phyloP scores from a whole-genome alignment of 129 eudicot genomes.

The Glebionis coronaria region DNA sequence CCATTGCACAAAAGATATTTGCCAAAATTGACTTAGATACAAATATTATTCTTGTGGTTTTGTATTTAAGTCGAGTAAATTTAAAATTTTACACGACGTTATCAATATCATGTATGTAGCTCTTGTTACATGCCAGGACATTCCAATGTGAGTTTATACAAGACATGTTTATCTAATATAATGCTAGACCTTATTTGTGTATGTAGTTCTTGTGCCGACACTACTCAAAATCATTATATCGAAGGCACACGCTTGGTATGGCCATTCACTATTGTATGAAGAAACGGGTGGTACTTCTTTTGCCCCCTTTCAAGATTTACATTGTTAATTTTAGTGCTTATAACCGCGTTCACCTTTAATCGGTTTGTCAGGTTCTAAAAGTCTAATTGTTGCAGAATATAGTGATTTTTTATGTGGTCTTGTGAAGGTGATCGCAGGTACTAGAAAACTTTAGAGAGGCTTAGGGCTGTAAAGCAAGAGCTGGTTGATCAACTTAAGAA shows the following conservation, averaged over 20 bases:
- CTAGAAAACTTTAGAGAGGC: slow-evolving; percentile 73
- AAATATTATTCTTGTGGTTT: too few relatives aligned
- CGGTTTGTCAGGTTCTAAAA: neutral
- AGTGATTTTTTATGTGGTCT: slow-evolving; percentile 16
- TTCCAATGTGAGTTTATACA: neutral
- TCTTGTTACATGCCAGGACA: neutral
- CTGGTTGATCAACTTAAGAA: slow-evolving; percentile 95
- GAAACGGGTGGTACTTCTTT: neutral
- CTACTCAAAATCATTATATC: neutral
- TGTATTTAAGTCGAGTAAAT: too few relatives aligned
- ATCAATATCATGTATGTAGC: neutral
- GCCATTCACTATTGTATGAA: neutral
- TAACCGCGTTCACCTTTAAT: neutral
- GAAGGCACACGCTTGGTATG: neutral
- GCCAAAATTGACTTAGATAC: too few relatives aligned
- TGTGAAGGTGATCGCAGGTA: slow-evolving; percentile 73
- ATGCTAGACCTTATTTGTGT: neutral
- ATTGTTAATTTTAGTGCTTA: neutral
- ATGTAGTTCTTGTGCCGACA: neutral
- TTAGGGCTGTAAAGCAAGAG: slow-evolving; percentile 79
- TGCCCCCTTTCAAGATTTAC: neutral
- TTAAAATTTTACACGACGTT: too few relatives aligned
- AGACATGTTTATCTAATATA: neutral
- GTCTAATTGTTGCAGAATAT: neutral
- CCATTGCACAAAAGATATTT: too few relatives aligned